phyloP scores from a whole-genome alignment of 768 basidiomycete genomes.

The Hericium erinaceus region DNA sequence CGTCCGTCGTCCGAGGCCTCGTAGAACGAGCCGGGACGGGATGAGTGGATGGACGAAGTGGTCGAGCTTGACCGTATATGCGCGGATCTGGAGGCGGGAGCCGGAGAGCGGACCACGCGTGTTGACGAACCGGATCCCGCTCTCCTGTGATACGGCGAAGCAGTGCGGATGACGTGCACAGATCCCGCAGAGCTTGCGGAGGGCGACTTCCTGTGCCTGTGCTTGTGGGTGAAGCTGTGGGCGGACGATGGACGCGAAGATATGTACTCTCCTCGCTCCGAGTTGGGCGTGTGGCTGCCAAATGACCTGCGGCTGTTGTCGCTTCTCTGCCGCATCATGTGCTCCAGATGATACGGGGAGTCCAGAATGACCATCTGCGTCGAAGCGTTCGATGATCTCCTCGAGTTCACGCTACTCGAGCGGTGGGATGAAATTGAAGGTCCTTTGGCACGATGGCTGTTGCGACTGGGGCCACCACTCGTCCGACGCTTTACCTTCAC shows the following conservation, averaged over 20 bases:
- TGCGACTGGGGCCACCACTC: slow-evolving; percentile 28
- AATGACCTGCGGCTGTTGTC: slow-evolving; percentile 60
- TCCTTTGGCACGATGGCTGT: slow-evolving; percentile 51
- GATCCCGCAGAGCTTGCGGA: slow-evolving; percentile 74
- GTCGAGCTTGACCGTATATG: slow-evolving; percentile 72
- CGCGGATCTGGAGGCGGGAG: slow-evolving; percentile 35
- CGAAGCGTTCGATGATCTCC: slow-evolving; percentile 53
- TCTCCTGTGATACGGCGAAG: slow-evolving; percentile 78
- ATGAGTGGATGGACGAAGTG: slow-evolving; percentile 73
- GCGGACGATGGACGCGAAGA: slow-evolving; percentile 74
- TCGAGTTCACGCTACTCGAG: slow-evolving; percentile 87
- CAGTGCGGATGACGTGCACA: slow-evolving; percentile 39
- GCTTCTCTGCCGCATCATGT: slow-evolving; percentile 32
- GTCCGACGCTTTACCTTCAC: slow-evolving; percentile 37
- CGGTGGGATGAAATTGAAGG: slow-evolving; percentile 74
- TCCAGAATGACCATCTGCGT: slow-evolving; percentile 41
- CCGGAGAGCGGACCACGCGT: slow-evolving; percentile 53
- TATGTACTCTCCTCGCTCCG: slow-evolving; percentile 68
- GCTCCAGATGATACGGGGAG: slow-evolving; percentile 31
- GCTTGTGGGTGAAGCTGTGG: slow-evolving; percentile 62
- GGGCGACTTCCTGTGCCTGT: slow-evolving; percentile 63
- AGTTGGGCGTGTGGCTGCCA: slow-evolving; percentile 80
- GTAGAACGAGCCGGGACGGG: slow-evolving; percentile 69
- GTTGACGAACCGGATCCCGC: slow-evolving; percentile 79
- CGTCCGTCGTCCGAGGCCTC: slow-evolving; percentile 61